These are phyloP conservation scores for Penicillium lividum DNA, from an alignment of 495 filamentous ascomycete species.

Conservation along the genomic window DNA sequence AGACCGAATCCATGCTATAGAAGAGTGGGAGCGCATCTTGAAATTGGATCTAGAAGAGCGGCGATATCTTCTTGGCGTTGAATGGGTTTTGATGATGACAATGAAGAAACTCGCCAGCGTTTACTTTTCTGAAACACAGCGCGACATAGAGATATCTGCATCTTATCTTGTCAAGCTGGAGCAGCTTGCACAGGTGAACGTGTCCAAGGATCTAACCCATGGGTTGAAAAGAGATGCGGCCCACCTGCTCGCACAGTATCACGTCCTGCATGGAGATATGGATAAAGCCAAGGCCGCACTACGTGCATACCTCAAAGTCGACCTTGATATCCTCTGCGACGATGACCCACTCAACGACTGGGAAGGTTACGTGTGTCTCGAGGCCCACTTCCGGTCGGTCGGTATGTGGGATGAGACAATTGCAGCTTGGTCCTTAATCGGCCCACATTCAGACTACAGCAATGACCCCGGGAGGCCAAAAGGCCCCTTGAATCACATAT, in stretches of 20 bases:
- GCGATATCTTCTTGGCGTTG: too few relatives aligned
- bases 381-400: slow-evolving; percentile 17
- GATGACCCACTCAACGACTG: slow-evolving; percentile 46
- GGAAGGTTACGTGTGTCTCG: slow-evolving; percentile 34
- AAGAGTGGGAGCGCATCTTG: too few relatives aligned
- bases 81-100: too few relatives aligned
- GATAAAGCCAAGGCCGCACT: slow-evolving; percentile 28
- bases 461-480: neutral
- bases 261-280: slow-evolving; percentile 30
- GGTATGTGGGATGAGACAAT: slow-evolving; percentile 18
- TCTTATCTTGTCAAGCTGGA: neutral
- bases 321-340: slow-evolving; percentile 44
- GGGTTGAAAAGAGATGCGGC: neutral
- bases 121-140: too few relatives aligned
- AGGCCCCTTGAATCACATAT: neutral
- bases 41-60: too few relatives aligned
- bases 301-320: slow-evolving; percentile 31
- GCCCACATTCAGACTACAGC: neutral
- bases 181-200: neutral
- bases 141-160: too few relatives aligned
- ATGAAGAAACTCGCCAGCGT: too few relatives aligned
- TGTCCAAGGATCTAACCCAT: neutral
- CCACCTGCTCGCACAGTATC: slow-evolving; percentile 24
- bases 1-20: too few relatives aligned
- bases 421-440: slow-evolving; percentile 24